These are phyloP conservation scores for Aspergillus aculeatinus DNA, from an alignment of 2,329 filamentous ascomycete genomes.

Conservation along the genomic window DNA sequence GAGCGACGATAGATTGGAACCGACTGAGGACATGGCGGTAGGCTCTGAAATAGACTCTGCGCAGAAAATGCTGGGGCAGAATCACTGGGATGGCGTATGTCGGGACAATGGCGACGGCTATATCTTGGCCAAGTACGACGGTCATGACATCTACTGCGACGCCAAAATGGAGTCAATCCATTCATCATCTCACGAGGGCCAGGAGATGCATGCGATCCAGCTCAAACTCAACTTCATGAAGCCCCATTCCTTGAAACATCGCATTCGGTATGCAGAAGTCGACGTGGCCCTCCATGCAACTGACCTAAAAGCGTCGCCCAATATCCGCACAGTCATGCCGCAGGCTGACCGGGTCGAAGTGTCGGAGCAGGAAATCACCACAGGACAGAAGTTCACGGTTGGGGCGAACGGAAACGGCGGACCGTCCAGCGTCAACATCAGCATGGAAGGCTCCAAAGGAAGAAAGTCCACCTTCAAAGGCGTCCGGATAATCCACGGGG, in stretches of 20 bases:
- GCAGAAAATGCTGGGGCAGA: background rate
- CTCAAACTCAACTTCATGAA: slow-evolving; percentile 11
- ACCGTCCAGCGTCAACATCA: slow-evolving; percentile 9
- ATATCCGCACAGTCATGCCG: slow-evolving; percentile 9
- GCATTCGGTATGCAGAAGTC: slow-evolving; percentile 5
- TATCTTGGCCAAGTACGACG: slow-evolving; percentile 4
- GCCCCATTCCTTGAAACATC: slow-evolving; percentile 6
- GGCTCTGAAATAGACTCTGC: background rate
- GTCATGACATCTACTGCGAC: slow-evolving; percentile 7
- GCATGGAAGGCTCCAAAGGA: slow-evolving; percentile 8
- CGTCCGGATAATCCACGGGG: slow-evolving; percentile 7
- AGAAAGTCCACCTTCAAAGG: slow-evolving; percentile 4
- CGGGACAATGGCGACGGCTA: slow-evolving; percentile 9
- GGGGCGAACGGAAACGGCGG: slow-evolving; percentile 4
- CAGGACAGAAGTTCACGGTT: slow-evolving; percentile 4
- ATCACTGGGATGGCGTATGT: slow-evolving; percentile 3
- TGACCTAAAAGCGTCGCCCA: background rate
- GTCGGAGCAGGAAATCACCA: slow-evolving; percentile 6
- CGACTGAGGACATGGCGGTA: background rate
- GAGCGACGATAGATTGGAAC: background rate
- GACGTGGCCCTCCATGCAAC: background rate
- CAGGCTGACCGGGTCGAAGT: slow-evolving; percentile 9
- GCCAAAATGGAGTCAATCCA: slow-evolving; percentile 7
- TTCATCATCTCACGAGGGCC: background rate
- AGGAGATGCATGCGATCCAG: slow-evolving; percentile 5